Evolutionary conservation across 441 rosid species (phyloP).

Genomic region (Euphorbia celastroides): DNA sequence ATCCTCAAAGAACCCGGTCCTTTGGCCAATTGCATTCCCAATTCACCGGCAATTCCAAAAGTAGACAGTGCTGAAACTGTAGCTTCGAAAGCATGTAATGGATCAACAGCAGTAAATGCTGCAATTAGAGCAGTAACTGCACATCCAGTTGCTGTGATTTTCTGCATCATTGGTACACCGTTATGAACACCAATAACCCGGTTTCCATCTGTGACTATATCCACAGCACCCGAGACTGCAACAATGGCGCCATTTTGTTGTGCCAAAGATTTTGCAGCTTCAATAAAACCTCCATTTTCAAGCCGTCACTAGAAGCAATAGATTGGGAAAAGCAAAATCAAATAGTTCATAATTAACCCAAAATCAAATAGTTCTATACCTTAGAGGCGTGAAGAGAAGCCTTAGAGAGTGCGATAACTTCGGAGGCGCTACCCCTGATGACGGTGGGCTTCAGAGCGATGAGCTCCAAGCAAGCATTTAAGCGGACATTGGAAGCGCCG

Average conservation of each 20-base stretch:
- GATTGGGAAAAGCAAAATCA: no score
- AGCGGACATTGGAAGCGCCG: conserved; percentile 60
- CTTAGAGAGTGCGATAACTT: conserved; percentile 59
- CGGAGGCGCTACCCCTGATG: conserved; percentile 83
- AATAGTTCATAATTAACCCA: no score
- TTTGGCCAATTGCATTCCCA: conserved; percentile 58
- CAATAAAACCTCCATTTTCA: no score
- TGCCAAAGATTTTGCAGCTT: conserved; percentile 81
- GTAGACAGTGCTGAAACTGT: conserved; percentile 71
- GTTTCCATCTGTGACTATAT: conserved; percentile 66
- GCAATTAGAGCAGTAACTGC: conserved; percentile 70
- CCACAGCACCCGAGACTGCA: conserved; percentile 81
- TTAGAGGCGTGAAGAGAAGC: conserved; percentile 55
- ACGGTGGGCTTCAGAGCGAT: conserved; percentile 55
- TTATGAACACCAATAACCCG: conserved; percentile 53
- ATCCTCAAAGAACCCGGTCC: conserved; percentile 85
- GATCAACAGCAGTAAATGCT: conserved; percentile 70
- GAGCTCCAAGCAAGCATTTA: conserved; percentile 70
- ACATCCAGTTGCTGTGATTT: conserved; percentile 84
- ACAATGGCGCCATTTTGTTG: conserved; percentile 53
- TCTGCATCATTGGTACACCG: conserved; percentile 82
- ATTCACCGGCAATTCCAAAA: conserved; percentile 81
- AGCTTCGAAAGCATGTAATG: conserved; percentile 51
- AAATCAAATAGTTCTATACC: no score
- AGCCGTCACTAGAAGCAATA: no score